These are phyloP conservation scores for Cercospora zeae-maydis DNA, from an alignment of 2,329 filamentous ascomycete genomes.

Conservation along the genomic window DNA sequence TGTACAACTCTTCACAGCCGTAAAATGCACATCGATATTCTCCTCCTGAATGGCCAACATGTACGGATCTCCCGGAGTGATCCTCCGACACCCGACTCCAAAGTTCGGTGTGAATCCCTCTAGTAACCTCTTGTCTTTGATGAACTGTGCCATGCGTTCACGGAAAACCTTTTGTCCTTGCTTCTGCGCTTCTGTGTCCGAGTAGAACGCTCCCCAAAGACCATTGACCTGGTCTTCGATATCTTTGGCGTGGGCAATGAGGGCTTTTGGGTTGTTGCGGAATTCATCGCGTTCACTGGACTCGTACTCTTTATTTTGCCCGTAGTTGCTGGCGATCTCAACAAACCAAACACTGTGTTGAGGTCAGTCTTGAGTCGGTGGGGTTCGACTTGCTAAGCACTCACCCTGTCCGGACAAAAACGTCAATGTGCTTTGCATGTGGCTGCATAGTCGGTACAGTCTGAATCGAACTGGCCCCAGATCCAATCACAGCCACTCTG, in stretches of 20 bases:
- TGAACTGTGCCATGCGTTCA: conserved; percentile 48
- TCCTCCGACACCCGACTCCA: conserved; percentile 45
- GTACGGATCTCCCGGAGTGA: conserved; percentile 51
- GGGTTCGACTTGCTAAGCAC: conserved; percentile 16
- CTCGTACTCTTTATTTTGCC: conserved; percentile 46
- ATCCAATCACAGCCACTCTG: conserved; percentile 45
- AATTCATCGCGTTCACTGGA: conserved; percentile 44
- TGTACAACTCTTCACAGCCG: conserved; percentile 45
- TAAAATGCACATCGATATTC: conserved; percentile 52
- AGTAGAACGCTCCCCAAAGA: conserved; percentile 48
- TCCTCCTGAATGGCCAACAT: conserved; percentile 50
- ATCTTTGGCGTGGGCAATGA: conserved; percentile 41
- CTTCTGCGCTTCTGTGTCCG: conserved; percentile 42
- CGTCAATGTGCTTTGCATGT: conserved; percentile 44
- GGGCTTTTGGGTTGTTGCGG: conserved; percentile 40
- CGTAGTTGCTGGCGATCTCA: conserved; percentile 47
- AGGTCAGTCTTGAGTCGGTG: not conserved
- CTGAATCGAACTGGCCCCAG: conserved; percentile 46
- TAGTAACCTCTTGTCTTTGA: conserved; percentile 51
- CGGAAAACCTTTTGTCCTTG: conserved; percentile 39
- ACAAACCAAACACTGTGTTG: conserved; percentile 35
- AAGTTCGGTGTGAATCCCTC: conserved; percentile 49
- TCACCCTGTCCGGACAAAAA: conserved; percentile 48
- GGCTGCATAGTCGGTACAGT: conserved; percentile 49
- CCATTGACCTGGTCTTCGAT: conserved; percentile 45